These are phyloP conservation scores for Lepidium africanum DNA, from an alignment of 345 rosid species.

Conservation along the genomic window DNA sequence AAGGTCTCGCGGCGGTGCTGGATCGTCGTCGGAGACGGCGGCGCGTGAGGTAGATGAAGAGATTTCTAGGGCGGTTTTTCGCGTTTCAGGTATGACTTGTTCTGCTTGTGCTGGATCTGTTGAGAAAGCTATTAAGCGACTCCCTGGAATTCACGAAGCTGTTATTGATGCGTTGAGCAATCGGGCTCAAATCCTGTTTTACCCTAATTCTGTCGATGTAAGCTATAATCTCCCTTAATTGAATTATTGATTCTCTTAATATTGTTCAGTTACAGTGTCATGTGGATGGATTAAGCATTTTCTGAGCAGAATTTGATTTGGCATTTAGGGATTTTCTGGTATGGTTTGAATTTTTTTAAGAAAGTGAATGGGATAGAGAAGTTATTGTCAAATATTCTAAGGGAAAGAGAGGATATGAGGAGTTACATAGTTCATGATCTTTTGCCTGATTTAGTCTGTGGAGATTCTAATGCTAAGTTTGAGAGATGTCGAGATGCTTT, in stretches of 20 bases:
- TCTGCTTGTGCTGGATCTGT: constrained; percentile 93
- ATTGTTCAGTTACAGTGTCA: neutral
- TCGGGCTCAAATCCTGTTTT: constrained; percentile 60
- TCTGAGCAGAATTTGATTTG: neutral
- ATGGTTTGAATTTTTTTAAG: too few species aligned
- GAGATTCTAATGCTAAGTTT: too few species aligned
- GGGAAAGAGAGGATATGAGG: too few species aligned
- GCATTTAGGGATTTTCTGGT: neutral
- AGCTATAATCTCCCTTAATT: constrained; percentile 13
- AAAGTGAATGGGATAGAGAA: too few species aligned
- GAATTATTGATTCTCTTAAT: neutral
- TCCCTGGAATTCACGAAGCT: constrained; percentile 75
- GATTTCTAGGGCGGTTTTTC: constrained; percentile 45
- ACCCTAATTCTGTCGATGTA: constrained; percentile 55
- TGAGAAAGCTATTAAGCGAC: constrained; percentile 83
- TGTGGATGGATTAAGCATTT: neutral
- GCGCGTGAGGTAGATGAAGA: constrained; percentile 18
- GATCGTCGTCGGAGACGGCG: constrained; percentile 27
- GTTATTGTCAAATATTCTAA: too few species aligned
- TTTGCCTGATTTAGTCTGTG: too few species aligned
- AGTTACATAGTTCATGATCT: too few species aligned
- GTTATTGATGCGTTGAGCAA: constrained; percentile 65
- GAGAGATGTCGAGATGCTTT: too few species aligned
- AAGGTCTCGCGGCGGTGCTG: constrained; percentile 30
- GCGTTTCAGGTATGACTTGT: constrained; percentile 79